These are phyloP conservation scores for Melaleuca alternifolia DNA, from an alignment of 345 rosid species.

Conservation along the genomic window DNA sequence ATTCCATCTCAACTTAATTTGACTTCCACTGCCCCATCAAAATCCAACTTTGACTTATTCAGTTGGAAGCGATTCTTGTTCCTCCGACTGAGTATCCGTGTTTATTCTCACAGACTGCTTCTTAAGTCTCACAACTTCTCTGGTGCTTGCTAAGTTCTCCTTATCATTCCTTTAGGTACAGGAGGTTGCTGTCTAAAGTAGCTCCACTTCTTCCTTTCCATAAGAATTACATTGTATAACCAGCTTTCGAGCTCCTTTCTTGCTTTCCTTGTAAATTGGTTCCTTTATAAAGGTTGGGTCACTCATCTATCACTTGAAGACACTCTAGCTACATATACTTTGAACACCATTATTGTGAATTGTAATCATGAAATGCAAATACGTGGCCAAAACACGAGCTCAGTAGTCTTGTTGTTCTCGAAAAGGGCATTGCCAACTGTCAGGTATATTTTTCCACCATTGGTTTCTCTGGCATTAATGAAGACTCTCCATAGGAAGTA, in stretches of 20 bases:
- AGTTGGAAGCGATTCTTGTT: background rate
- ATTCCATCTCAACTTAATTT: background rate
- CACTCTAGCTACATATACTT: background rate
- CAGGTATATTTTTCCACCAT: background rate
- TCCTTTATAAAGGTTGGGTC: background rate
- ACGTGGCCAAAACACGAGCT: background rate
- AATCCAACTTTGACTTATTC: background rate
- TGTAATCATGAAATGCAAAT: background rate
- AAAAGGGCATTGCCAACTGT: background rate
- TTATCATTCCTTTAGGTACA: background rate
- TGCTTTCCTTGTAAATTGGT: background rate
- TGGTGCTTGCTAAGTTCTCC: background rate
- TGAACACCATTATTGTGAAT: background rate
- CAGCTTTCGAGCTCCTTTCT: background rate
- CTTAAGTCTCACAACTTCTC: background rate
- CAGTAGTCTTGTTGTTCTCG: background rate
- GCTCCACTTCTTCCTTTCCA: background rate
- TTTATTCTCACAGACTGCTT: background rate
- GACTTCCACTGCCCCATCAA: background rate
- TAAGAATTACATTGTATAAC: background rate
- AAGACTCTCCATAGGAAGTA: background rate
- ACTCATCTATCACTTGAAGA: background rate
- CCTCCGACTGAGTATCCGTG: background rate
- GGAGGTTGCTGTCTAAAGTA: background rate
- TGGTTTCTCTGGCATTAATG: background rate